Evolutionary conservation across 257 asterid species (phyloP), one percentile per base, ranked within the genome.

Genomic region (Gentiana straminea): DNA sequence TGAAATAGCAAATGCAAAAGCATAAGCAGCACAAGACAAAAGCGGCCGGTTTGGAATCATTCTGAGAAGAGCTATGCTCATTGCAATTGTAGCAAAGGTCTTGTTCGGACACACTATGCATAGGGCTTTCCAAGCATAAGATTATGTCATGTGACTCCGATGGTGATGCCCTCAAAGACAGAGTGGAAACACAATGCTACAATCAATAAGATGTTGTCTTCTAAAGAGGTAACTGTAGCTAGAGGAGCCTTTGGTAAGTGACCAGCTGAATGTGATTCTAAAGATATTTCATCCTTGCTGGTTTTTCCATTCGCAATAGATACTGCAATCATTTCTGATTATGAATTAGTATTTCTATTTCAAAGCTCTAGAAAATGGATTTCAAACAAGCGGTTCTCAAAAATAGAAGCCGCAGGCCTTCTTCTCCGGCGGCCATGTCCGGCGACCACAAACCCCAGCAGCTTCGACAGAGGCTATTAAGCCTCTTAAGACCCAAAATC

Each of bases 1-100:
- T 0, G 97, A 89, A 10, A 89, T 83, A 32, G 95, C 97, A 13
- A 89, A 89, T 3, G 89, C 89, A 54, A 89, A 89, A 7, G 97
- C 85, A 37, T 83, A 89, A 7, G 84, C 80, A 4, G 60, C 83
- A n/a, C 77, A 76, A 0, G 95, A 86, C 3, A 89, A 66, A 41
- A 89, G 85, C 24, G 97, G 95, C 1, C 97, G 82, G 46, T 81
- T 65, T 0, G 97, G 97, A 8, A 89, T 86, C 87, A 89, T 89
- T 58, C 94, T 73, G 5, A 89, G 94, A 10, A 89, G 95, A 44
- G 97, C 94, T 61, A 89, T 83, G 55, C 97, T 95, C 95, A 86
- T 89, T 24, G 97, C 97, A 34, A 86, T 71, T 35, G 97, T 95
- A 5, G 95, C 97, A 36, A 89, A 86, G 62, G 86, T 75, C 56